phyloP scores from a whole-genome alignment of 2,329 filamentous ascomycete genomes.

The Curvularia lunata region DNA sequence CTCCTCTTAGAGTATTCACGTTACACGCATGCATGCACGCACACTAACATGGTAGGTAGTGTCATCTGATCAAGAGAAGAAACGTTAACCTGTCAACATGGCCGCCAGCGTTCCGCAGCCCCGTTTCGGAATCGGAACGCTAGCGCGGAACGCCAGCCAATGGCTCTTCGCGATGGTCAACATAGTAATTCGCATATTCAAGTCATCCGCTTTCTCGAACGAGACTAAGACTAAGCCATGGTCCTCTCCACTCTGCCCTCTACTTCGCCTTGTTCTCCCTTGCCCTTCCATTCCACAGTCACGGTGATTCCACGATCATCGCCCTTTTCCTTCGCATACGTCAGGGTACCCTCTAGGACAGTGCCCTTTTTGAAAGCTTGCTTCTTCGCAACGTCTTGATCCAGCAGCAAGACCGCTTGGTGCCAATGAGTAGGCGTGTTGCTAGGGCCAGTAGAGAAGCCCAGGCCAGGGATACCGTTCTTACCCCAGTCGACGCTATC shows the following conservation, averaged over 20 bases:
- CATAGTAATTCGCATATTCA: too few relatives aligned
- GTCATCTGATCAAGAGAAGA: neutral
- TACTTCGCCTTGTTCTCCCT: slow-evolving; percentile 36
- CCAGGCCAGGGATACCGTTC: slow-evolving; percentile 64
- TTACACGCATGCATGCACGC: too few relatives aligned
- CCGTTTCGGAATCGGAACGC: slow-evolving; percentile 18
- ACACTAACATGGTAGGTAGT: neutral
- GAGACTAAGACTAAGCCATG: slow-evolving; percentile 38
- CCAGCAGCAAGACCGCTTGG: slow-evolving; percentile 77
- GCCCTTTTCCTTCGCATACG: slow-evolving; percentile 68
- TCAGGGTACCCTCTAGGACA: slow-evolving; percentile 71
- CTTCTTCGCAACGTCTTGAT: slow-evolving; percentile 59
- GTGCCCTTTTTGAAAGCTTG: slow-evolving; percentile 59
- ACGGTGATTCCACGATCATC: slow-evolving; percentile 52
- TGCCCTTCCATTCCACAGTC: slow-evolving; percentile 47
- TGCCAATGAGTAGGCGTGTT: slow-evolving; percentile 87
- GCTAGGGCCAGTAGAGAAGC: slow-evolving; percentile 85
- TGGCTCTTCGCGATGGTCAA: neutral
- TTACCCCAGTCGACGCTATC: slow-evolving; percentile 69
- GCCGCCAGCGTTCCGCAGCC: slow-evolving; percentile 15
- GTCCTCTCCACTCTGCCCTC: slow-evolving; percentile 42
- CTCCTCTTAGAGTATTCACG: neutral
- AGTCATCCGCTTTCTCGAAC: too few relatives aligned
- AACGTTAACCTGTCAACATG: neutral
- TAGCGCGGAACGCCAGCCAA: neutral